These are phyloP conservation scores for Stenocarpella maydis DNA, from an alignment of 2,329 filamentous ascomycete genomes.

Conservation along the genomic window DNA sequence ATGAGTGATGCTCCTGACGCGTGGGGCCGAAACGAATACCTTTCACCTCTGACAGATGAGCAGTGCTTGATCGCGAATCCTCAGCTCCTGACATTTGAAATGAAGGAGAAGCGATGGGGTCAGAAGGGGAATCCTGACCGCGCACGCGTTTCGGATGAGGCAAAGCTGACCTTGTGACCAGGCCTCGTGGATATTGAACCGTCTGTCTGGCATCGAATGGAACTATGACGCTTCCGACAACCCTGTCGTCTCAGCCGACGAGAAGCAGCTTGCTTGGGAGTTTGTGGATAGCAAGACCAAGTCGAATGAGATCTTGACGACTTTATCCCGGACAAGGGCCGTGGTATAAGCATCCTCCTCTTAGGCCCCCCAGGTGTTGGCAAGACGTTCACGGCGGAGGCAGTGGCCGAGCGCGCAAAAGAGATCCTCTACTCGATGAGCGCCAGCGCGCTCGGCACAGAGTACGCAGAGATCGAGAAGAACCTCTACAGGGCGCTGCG, in stretches of 20 bases:
- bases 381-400: conserved; percentile 20
- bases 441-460: conserved; percentile 49
- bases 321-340: conserved; percentile 36
- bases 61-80: background rate
- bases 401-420: conserved; percentile 48
- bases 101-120: conserved; percentile 5
- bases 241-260: conserved; percentile 41
- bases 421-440: conserved; percentile 51
- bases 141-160: no score
- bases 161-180: background rate
- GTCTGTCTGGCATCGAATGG: conserved; percentile 43
- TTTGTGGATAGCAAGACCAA: conserved; percentile 20
- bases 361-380: conserved; percentile 21
- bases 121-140: background rate
- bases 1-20: background rate
- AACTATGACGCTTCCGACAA: conserved; percentile 54
- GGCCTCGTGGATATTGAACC: background rate
- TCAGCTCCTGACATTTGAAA: background rate
- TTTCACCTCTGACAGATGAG: background rate
- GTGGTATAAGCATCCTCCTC: conserved; percentile 31
- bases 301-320: conserved; percentile 32
- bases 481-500: conserved; percentile 44
- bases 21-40: background rate
- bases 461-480: conserved; percentile 44
- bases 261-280: conserved; percentile 46